These are phyloP conservation scores for Podospora pseudoanserina DNA, from an alignment of 495 filamentous ascomycete species.

Conservation along the genomic window DNA sequence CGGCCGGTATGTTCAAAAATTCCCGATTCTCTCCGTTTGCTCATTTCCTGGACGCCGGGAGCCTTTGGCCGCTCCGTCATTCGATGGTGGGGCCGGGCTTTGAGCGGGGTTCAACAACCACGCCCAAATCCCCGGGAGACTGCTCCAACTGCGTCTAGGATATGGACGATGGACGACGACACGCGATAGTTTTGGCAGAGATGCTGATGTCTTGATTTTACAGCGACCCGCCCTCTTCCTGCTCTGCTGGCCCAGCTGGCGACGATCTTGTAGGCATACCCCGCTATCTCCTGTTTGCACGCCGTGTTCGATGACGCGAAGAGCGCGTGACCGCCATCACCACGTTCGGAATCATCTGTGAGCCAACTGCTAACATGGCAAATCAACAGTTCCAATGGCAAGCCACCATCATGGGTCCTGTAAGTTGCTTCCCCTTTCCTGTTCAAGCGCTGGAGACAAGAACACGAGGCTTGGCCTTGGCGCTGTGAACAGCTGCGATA, in stretches of 20 bases:
- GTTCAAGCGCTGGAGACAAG: neutral
- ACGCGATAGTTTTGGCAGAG: conserved; percentile 6
- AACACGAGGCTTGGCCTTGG: neutral
- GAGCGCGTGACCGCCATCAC: neutral
- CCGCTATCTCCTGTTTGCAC: conserved; percentile 18
- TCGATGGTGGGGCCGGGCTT: conserved; percentile 26
- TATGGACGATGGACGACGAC: too few relatives aligned
- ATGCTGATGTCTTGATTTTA: conserved; percentile 41
- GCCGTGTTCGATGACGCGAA: conserved; percentile 10
- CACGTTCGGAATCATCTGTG: neutral
- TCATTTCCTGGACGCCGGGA: conserved; percentile 3
- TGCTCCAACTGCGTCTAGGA: neutral
- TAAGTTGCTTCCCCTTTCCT: conserved; percentile 51
- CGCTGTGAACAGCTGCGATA: neutral
- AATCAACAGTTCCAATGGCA: conserved; percentile 92
- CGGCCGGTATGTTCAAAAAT: conserved; percentile 71
- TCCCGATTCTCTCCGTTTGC: conserved; percentile 16
- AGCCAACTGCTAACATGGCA: conserved; percentile 32
- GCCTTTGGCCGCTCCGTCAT: conserved; percentile 22
- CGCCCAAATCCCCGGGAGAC: neutral
- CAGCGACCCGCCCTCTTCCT: conserved; percentile 97
- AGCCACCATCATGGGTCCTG: conserved; percentile 99
- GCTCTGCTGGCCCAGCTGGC: conserved; percentile 92
- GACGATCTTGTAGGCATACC: conserved; percentile 85
- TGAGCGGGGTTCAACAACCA: conserved; percentile 22